Base-by-base conservation (phyloP, 2,329 filamentous ascomycete genomes). In the Diaporthe ilicicola region DNA sequence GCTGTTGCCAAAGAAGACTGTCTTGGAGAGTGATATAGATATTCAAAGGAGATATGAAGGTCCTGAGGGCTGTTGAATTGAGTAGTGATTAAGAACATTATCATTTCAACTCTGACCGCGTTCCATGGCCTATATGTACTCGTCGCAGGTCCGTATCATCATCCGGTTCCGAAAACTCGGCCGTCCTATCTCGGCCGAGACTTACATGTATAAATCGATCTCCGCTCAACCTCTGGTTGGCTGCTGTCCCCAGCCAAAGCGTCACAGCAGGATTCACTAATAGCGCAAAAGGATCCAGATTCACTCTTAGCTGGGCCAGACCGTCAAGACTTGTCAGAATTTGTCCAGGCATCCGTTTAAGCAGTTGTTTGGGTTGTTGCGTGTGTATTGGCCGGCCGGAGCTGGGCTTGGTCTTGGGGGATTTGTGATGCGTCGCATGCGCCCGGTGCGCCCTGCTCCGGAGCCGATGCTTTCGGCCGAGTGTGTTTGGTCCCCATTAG, bases 181-280 rank as follows among this genome's bases (percentile, higher is more conserved):
- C 55, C 55, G 22, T n/a, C 9, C 9, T 29, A 5, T 46, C 55
- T 61, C 55, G 55, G 55, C 55, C 55, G 55, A 61, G 37, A 61
- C 55, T 61, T n/a, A n/a, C n/a, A n/a, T n/a, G n/a, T 46, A 61
- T 15, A 46, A 44, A 61, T 61, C 24, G 37, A 29, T 13, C 54
- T n/a, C 10, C 19, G n/a, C n/a, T n/a, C n/a, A n/a, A n/a, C 15
- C 13, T 22, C 34, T 56, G 32, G 54, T 42, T 42, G 54, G 55
- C 19, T 22, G 5, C n/a, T 44, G 54, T 44, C n/a, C 55, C 39
- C 39, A 46, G 56, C 24, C 27, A 46, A n/a, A 15, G 10, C 13
- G 24, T 8, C 39, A 15, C 55, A n/a, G 17, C 55, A 61, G 56
- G 56, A 61, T 61, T 39, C 56, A 29, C 56, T 46, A 61, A 61